Conservation (phyloP, 305 asterid species). For the Caryopteris hybrid region DNA sequence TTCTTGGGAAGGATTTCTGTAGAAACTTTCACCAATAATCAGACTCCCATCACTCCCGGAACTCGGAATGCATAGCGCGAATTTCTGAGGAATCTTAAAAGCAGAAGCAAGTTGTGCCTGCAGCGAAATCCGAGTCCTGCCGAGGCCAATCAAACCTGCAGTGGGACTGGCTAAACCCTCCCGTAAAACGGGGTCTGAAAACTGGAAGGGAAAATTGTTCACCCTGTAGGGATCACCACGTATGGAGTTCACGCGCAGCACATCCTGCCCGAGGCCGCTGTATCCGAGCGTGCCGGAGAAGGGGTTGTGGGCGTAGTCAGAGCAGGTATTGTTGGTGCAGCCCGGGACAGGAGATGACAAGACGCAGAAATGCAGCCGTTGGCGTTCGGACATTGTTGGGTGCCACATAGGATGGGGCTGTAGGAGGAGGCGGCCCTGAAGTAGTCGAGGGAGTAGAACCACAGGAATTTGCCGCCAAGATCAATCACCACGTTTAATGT, state of each 20-base stretch:
- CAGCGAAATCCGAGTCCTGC: conserved; percentile 34
- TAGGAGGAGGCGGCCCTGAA: conserved; percentile 30
- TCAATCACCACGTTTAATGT: conserved; percentile 33
- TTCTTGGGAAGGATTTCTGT: conserved; percentile 15
- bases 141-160: conserved; percentile 32
- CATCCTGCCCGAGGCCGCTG: conserved; percentile 37
- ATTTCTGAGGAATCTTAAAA: conserved; percentile 28
- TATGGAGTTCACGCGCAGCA: too few species aligned
- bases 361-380: conserved; percentile 36
- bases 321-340: conserved; percentile 47
- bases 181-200: conserved; percentile 25
- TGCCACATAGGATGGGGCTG: conserved; percentile 40
- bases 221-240: neutral
- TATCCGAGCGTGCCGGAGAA: conserved; percentile 43
- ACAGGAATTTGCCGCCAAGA: conserved; percentile 40
- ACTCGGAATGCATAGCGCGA: conserved; percentile 37
- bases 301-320: conserved; percentile 43
- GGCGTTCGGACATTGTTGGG: conserved; percentile 23
- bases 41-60: conserved; percentile 25
- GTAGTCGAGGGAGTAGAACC: conserved; percentile 39
- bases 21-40: conserved; percentile 28
- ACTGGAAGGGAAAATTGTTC: conserved; percentile 33
- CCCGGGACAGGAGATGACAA: conserved; percentile 26
- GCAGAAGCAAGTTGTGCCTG: conserved; percentile 35
- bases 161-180: conserved; percentile 25